Conservation (phyloP, 2,329 filamentous ascomycete species). For the Coniella vitis region DNA sequence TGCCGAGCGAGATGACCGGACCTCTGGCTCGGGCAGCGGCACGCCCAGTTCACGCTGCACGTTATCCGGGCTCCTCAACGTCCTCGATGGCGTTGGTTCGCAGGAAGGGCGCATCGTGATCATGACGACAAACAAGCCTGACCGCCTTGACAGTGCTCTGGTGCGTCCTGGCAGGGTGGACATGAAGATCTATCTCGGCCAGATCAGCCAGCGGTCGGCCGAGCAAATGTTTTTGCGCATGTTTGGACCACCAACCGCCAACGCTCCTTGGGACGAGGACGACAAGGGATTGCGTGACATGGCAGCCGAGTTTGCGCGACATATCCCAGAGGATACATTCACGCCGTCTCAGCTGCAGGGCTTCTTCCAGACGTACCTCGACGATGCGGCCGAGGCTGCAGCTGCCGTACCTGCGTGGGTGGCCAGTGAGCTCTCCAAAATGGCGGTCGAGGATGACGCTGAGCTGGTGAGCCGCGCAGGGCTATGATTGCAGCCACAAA, state of each 20-base stretch:
- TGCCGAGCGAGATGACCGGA: conserved; percentile 10
- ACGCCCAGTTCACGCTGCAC: conserved; percentile 23
- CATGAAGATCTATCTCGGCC: conserved; percentile 48
- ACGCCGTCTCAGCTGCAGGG: conserved; percentile 30
- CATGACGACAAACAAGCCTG: conserved; percentile 64
- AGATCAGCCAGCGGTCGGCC: conserved; percentile 28
- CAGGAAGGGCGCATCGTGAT: conserved; percentile 62
- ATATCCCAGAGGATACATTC: conserved; percentile 27
- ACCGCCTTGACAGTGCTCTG: conserved; percentile 54
- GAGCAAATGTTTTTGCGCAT: conserved; percentile 31
- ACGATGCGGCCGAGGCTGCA: conserved; percentile 24
- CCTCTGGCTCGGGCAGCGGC: conserved; percentile 8
- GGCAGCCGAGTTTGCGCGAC: conserved; percentile 23
- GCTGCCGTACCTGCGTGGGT: conserved; percentile 13
- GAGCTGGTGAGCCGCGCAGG: conserved; percentile 7
- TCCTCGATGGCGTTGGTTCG: conserved; percentile 60
- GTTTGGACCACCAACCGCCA: conserved; percentile 20
- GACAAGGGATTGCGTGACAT: conserved; percentile 15
- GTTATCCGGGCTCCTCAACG: conserved; percentile 60
- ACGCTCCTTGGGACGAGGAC: conserved; percentile 20
- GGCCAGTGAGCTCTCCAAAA: conserved; percentile 4
- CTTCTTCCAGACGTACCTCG: conserved; percentile 29
- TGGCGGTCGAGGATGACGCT: conserved; percentile 8
- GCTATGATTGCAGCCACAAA: neutral
- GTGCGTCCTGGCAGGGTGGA: conserved; percentile 58